These are phyloP conservation scores for Cyberlindnera saturnus DNA, from an alignment of 805 yeast species.

Conservation along the genomic window DNA sequence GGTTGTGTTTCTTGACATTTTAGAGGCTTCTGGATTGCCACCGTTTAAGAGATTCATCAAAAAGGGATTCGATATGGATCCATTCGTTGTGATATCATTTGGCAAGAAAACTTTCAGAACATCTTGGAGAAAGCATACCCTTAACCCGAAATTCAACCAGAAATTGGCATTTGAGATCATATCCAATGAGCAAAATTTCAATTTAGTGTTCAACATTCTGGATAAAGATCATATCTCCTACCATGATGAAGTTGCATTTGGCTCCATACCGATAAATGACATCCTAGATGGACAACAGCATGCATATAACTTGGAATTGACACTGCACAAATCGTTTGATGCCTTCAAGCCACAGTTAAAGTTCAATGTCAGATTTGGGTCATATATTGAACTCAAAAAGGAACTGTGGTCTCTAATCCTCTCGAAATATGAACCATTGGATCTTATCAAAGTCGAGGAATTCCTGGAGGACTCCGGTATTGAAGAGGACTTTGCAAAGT, in stretches of 20 bases:
- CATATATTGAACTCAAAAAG: constrained; percentile 57
- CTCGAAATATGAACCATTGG: constrained; percentile 41
- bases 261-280: constrained; percentile 49
- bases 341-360: constrained; percentile 47
- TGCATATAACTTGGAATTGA: constrained; percentile 31
- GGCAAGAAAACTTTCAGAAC: constrained; percentile 86
- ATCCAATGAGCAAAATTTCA: constrained; percentile 57
- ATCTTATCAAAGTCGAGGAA: constrained; percentile 52
- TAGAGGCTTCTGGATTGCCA: constrained; percentile 72
- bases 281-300: constrained; percentile 24
- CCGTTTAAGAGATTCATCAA: constrained; percentile 52
- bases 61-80: constrained; percentile 91
- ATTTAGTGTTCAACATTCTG: constrained; percentile 64
- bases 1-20: constrained; percentile 69
- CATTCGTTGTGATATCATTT: constrained; percentile 86
- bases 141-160: constrained; percentile 80
- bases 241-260: constrained; percentile 76
- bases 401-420: constrained; percentile 67
- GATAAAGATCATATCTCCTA: constrained; percentile 82
- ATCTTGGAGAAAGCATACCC: constrained; percentile 73
- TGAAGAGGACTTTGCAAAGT: constrained; percentile 16
- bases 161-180: constrained; percentile 72
- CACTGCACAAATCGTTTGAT: constrained; percentile 18
- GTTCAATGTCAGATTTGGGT: constrained; percentile 57
- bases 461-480: constrained; percentile 13